Base-by-base conservation (phyloP, 139 green algal species). In the Zygnema circumcarinatum region DNA sequence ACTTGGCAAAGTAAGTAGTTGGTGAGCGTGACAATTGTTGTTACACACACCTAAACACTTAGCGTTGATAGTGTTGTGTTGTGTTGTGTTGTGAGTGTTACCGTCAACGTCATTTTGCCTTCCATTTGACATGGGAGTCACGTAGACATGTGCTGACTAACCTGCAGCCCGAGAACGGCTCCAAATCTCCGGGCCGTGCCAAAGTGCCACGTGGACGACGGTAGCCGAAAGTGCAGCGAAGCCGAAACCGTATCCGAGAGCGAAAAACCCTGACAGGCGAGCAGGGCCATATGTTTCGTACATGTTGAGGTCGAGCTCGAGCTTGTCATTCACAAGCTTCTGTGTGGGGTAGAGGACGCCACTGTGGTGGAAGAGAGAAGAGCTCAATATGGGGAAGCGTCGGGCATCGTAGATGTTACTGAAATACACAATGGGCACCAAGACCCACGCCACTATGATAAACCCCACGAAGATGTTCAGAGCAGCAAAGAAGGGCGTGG, bases 111-210 rank as follows among this genome's bases (percentile, higher is more conserved):
- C n/a, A n/a, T n/a, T n/a, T n/a, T n/a, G n/a, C n/a, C n/a, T n/a
- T n/a, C n/a, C n/a, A n/a, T n/a, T n/a, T n/a, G n/a, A n/a, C n/a
- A n/a, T n/a, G n/a, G n/a, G n/a, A n/a, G n/a, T n/a, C n/a, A n/a
- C n/a, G n/a, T n/a, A n/a, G n/a, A n/a, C n/a, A n/a, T n/a, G n/a
- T n/a, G n/a, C n/a, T n/a, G n/a, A n/a, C n/a, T n/a, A n/a, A 85
- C 78, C 38, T 2, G 78, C 38, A 36, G 36, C 32, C 2, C 38
- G 29, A 32, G 78, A 31, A n/a, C 78, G 39, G 1, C 39, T 36
- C 3, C 54, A 85, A 16, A 85, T 85, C 29, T 85, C 78, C 78
- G 25, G 38, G 33, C 78, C 78, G 1, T 85, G 40, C 78, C 78
- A 85, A 36, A 85, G 40, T 67, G 40, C 38, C 78, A 85, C 38